These are phyloP conservation scores for Schoenoplectus tabernaemontani DNA, from an alignment of 202 grass and related monocot species.

Conservation along the genomic window DNA sequence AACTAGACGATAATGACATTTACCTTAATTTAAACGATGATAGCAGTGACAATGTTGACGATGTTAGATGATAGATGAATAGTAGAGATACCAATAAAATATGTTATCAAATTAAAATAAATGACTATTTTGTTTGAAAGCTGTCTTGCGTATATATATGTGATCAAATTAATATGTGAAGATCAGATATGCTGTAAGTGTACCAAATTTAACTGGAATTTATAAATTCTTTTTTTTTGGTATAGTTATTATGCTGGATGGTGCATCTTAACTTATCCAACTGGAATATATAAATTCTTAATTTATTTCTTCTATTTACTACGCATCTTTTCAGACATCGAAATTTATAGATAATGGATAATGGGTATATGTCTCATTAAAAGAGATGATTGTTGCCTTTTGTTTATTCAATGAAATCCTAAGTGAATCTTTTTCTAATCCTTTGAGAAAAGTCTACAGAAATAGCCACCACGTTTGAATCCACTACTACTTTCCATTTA, in stretches of 20 bases:
- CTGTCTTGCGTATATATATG: too few species aligned
- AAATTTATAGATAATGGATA: neutral
- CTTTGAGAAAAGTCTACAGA: neutral
- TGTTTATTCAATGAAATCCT: neutral
- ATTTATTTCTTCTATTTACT: neutral
- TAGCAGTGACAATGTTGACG: neutral
- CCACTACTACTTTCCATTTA: neutral
- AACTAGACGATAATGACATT: neutral
- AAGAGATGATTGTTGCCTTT: neutral
- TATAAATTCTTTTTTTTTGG: neutral
- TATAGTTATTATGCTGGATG: too few species aligned
- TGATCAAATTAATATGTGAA: neutral
- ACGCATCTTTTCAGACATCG: neutral
- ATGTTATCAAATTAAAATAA: too few species aligned
- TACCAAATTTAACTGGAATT: too few species aligned
- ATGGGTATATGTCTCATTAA: neutral
- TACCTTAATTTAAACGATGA: neutral
- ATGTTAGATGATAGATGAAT: too few species aligned
- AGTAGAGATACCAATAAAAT: too few species aligned
- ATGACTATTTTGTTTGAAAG: neutral
- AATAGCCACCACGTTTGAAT: neutral
- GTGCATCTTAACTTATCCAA: neutral
- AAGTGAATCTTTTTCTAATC: neutral
- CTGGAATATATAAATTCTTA: neutral
- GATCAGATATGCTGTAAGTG: neutral